phyloP scores from a whole-genome alignment of 345 rosid species.

The Salix koriyanagi region DNA sequence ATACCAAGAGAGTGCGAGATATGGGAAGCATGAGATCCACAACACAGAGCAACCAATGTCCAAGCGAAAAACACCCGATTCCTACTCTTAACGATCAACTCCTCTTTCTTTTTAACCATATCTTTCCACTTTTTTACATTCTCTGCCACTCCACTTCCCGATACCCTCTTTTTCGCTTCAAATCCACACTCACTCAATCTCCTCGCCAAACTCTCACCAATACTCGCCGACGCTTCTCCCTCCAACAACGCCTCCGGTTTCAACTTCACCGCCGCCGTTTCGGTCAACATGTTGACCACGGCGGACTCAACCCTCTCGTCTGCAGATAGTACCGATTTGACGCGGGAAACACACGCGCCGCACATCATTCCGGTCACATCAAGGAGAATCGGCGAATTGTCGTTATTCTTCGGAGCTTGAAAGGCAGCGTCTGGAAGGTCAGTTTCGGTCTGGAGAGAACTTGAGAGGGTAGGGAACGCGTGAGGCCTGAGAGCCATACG shows the following conservation, averaged over 20 bases:
- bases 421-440: conserved; percentile 19
- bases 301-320: conserved; percentile 81
- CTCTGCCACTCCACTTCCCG: conserved; percentile 71
- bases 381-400: conserved; percentile 53
- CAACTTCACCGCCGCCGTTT: conserved; percentile 75
- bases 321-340: conserved; percentile 60
- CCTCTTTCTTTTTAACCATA: conserved; percentile 72
- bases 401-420: not conserved
- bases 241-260: conserved; percentile 31
- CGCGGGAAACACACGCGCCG: conserved; percentile 86
- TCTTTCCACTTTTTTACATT: conserved; percentile 79
- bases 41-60: conserved; percentile 91
- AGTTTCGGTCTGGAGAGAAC: conserved; percentile 50
- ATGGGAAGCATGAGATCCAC: conserved; percentile 90
- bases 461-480: conserved; percentile 26
- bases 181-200: conserved; percentile 82
- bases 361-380: conserved; percentile 92
- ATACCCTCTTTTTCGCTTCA: conserved; percentile 65
- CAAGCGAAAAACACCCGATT: conserved; percentile 87
- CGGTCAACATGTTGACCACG: conserved; percentile 84
- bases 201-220: conserved; percentile 61
- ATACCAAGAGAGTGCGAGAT: conserved; percentile 80
- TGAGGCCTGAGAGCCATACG: conserved; percentile 13
- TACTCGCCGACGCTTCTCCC: conserved; percentile 24
- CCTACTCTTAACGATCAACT: conserved; percentile 63